Percentiles rank a stretch among this genome's conserved stretches.
Evolutionary conservation across 352 stramenopile species (phyloP).

Genomic region (Pythium angustatum): DNA sequence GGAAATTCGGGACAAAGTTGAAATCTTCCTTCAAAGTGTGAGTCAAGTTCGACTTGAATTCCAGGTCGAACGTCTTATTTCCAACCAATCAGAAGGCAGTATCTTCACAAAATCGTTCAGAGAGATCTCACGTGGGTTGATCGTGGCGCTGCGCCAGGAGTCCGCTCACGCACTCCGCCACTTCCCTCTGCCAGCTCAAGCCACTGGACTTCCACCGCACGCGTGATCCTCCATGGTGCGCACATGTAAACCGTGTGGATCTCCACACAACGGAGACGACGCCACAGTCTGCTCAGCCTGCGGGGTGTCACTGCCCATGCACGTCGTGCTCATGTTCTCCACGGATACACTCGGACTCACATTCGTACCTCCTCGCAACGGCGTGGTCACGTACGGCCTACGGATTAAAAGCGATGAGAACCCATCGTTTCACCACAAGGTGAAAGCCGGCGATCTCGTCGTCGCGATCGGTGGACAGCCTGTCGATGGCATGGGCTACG

Average conservation of each 20-base stretch:
- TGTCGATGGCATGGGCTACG: constrained; percentile 81
- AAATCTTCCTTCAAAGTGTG: too few species aligned
- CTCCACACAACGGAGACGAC: too few species aligned
- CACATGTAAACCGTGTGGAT: too few species aligned
- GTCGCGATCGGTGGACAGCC: constrained; percentile 74
- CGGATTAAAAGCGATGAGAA: constrained; percentile 86
- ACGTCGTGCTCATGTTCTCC: too few species aligned
- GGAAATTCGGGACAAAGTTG: neutral
- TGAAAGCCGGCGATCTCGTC: constrained; percentile 75
- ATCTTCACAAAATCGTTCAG: neutral
- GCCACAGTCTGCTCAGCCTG: too few species aligned
- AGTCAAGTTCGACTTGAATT: too few species aligned
- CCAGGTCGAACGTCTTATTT: constrained; percentile 44
- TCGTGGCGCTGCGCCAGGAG: too few species aligned
- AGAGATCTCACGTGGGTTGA: neutral
- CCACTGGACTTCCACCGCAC: too few species aligned
- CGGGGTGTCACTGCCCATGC: too few species aligned
- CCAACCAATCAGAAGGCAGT: neutral
- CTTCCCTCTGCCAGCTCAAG: too few species aligned
- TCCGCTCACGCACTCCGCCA: too few species aligned
- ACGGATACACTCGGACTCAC: constrained; percentile 84
- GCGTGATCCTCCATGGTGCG: too few species aligned
- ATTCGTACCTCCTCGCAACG: constrained; percentile 76
- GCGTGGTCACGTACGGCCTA: constrained; percentile 75
- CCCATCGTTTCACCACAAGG: constrained; percentile 70